These are phyloP conservation scores for Rubus parviflorus DNA, from an alignment of 306 rosid species.

Conservation along the genomic window DNA sequence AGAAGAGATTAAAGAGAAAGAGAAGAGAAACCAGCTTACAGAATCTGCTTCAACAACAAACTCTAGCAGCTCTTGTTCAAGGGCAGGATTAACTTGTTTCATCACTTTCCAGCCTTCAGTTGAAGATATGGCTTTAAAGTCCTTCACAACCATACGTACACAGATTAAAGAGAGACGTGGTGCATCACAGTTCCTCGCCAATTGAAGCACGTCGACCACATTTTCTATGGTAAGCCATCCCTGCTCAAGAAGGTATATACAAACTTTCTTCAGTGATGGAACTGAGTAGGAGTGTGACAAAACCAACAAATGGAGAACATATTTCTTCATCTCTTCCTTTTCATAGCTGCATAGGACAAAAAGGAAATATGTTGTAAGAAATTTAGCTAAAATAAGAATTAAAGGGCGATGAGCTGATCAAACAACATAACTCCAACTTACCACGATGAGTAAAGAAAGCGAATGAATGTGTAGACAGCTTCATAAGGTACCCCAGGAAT, in stretches of 20 bases:
- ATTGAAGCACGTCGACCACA: slow-evolving; percentile 45
- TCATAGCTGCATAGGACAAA: slow-evolving; percentile 39
- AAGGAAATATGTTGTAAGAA: slow-evolving; percentile 3
- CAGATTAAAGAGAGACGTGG: slow-evolving; percentile 41
- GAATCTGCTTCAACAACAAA: slow-evolving; percentile 42
- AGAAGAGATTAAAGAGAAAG: no score
- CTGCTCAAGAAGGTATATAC: slow-evolving; percentile 33
- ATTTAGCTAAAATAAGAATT: neutral
- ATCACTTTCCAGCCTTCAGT: slow-evolving; percentile 50
- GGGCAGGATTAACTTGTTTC: slow-evolving; percentile 44
- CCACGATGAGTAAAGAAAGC: slow-evolving; percentile 50
- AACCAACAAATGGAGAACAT: slow-evolving; percentile 48
- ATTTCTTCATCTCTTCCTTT: slow-evolving; percentile 36
- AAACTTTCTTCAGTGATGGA: slow-evolving; percentile 41
- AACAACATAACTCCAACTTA: slow-evolving; percentile 21
- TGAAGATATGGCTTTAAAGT: slow-evolving; percentile 42
- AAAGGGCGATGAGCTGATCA: neutral
- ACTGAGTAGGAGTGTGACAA: slow-evolving; percentile 42
- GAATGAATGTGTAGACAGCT: slow-evolving; percentile 37
- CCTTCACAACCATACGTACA: slow-evolving; percentile 33
- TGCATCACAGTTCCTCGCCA: slow-evolving; percentile 44
- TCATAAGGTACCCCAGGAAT: slow-evolving; percentile 45
- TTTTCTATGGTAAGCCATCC: slow-evolving; percentile 45
- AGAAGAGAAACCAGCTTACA: slow-evolving; percentile 30
- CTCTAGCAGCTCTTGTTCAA: slow-evolving; percentile 50